Evolutionary conservation across 2,329 filamentous ascomycete genomes (phyloP), one percentile per base, ranked within the genome.

Genomic region (Talaromyces sp.): DNA sequence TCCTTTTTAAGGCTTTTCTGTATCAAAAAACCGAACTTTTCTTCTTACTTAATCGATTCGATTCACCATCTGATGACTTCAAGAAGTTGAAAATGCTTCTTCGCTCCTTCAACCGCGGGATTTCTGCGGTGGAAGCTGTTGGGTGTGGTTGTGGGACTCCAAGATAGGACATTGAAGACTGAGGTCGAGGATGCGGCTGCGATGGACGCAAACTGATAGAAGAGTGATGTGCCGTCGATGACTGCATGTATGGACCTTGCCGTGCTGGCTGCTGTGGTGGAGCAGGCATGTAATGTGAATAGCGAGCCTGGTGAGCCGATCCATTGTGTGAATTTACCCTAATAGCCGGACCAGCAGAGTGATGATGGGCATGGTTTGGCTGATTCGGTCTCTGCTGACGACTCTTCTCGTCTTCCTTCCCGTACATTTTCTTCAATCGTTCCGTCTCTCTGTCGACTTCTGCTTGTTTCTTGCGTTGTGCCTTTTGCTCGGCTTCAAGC

Each of bases 371-470:
- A 37, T 63, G 68, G 35, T 58, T 64, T 13, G 52, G 56, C 3
- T 61, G 68, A 37, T 61, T 64, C 13, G 52, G 47, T 13, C 37
- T 49, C 31, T 66, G 64, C 31, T 60, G 60, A 33, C 76, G 74
- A 8, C 66, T 73, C 60, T 71, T 70, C 68, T 78, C 63, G 67
- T 81, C 76, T 71, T 82, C 75, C 64, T 73, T 70, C 54, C 85
- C 86, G 68, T 87, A 89, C 57, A 86, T 71, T 68, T 80, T 82
- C 64, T 84, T 80, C 8, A 97, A 79, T 0, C 92, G 85, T 69
- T 89, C 89, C 0, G 92, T 96, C 77, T 97, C 93, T 50, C 87
- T 86, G 41, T 96, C 88, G 11, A 92, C 83, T 62, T 85, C 85
- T 1, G 80, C 81, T 67, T 87, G 81, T 66, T 79, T 81, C 65